These are phyloP conservation scores for Vitis labrusca DNA, from an alignment of 164 flowering plant species.

Conservation along the genomic window DNA sequence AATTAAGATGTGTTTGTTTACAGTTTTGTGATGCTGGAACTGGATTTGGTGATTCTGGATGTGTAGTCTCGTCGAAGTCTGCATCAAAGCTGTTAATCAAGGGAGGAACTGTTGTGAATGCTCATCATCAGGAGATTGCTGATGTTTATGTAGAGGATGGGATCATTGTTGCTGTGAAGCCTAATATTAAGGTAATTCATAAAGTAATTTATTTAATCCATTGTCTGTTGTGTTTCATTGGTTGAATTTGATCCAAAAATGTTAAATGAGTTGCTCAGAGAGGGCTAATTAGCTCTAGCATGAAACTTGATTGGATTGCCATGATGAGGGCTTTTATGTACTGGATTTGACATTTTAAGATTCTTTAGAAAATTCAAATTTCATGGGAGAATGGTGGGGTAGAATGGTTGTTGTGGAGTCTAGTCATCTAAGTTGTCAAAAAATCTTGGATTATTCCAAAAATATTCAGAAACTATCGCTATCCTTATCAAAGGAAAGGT, in stretches of 20 bases:
- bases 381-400: too few species aligned
- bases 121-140: slow-evolving; percentile 78
- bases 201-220: not conserved
- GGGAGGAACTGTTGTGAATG: slow-evolving; percentile 96
- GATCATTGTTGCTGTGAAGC: slow-evolving; percentile 62
- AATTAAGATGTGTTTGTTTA: not conserved
- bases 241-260: not conserved
- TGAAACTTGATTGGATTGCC: too few species aligned
- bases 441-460: too few species aligned
- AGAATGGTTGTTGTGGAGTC: too few species aligned
- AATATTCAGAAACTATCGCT: too few species aligned
- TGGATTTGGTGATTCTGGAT: slow-evolving; percentile 40
- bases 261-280: not conserved
- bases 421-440: too few species aligned
- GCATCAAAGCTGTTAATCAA: slow-evolving; percentile 75
- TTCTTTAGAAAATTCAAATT: too few species aligned
- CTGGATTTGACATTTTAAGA: too few species aligned
- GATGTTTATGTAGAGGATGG: slow-evolving; percentile 98
- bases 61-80: slow-evolving; percentile 37
- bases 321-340: too few species aligned
- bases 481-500: too few species aligned
- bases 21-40: slow-evolving; percentile 64
- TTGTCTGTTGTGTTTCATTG: not conserved
- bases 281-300: not conserved
- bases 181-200: slow-evolving; percentile 62